Evolutionary conservation across 805 yeast species (phyloP), one percentile per base, ranked within the genome.

Genomic region (Candida broadrunensis): DNA sequence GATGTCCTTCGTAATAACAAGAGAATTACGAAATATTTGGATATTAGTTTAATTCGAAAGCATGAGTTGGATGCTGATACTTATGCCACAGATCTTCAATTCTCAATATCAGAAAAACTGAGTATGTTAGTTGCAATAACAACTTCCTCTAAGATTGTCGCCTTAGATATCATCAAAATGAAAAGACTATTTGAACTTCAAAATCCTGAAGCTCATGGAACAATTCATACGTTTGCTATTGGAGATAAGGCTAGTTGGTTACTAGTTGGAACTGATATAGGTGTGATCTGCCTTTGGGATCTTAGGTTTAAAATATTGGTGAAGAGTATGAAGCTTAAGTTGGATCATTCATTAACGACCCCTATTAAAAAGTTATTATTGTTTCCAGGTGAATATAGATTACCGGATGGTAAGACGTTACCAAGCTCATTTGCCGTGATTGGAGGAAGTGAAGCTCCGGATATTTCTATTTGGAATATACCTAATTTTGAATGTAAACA

Each of bases 221-320:
- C 77, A 2, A 75, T 83, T 0, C 74, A 81, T 0, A 63, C 83
- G 14, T 77, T 88, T 51, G 70, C 78, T 1, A 60, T 85, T 17
- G 85, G 83, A 39, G 58, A 63, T 0, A 63, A 70, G 13, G 61
- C 67, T 19, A 64, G 75, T 4, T 88, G 96, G 88, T 56, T 87
- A 1, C 57, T 87, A 7, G 55, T 84, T 2, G 97, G 97, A 0
- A 87, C 97, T 0, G 65, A 77, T 0, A 75, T 74, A 30, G 97
- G 97, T 1, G 65, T 83, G 1, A 55, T 93, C 23, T 81, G 80
- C 47, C 61, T 91, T 13, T 89, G 96, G 95, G 97, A 89, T 58
- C 48, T 86, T 26, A 67, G 95, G 39, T 87, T 88, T 56, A 71
- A 71, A 26, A 43, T 84, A 0, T 64, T 75, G 32, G 64, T 88